Evolutionary conservation across 192 early-diverging fungal species (phyloP), one percentile per base, ranked within the genome.

Genomic region (Umbelopsis sp.): DNA sequence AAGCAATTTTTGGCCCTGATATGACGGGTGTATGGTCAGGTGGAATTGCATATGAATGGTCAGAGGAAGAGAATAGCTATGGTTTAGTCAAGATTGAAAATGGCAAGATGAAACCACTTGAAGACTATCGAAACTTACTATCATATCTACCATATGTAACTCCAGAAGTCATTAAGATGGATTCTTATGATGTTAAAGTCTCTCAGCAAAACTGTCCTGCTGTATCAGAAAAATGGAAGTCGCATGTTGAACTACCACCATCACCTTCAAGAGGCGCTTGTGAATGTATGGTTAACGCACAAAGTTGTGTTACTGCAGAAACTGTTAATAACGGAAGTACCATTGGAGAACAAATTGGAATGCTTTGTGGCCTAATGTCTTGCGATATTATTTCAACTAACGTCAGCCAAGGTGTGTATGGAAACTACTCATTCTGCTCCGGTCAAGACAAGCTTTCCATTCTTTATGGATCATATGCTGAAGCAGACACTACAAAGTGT

Each of bases 31-130:
- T 71, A n/a, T 87, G 91, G 80, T 90, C 89, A 17, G 90, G 90
- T 45, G 89, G 88, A 41, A 81, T 93, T 62, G 84, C 87, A 22
- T 93, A 93, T 74, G 89, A 90, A 80, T 90, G 87, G 82, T 82
- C 86, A 16, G 82, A 93, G 53, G 91, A 93, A 73, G 71, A 74
- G 69, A 93, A 93, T 75, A 76, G 85, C 26, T 93, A 93, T 72
- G 90, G 91, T 4, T 74, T 93, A 9, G 87, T 93, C 68, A 75
- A 79, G 24, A 73, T 91, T 69, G 43, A 41, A 32, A 45, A 62
- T 9, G 73, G 74, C 17, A 77, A 84, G 34, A 77, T 54, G 43
- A 45, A 67, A 25, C 71, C 80, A 68, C 75, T 85, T 22, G 80
- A 70, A 2, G 89, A 92, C 74, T 92, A 86, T 73, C 78, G 68